A percentile compares a stretch with the other conserved stretches of the same genome.
phyloP scores from a whole-genome alignment of 208 protist genomes.

The Trichomonas tenax region DNA sequence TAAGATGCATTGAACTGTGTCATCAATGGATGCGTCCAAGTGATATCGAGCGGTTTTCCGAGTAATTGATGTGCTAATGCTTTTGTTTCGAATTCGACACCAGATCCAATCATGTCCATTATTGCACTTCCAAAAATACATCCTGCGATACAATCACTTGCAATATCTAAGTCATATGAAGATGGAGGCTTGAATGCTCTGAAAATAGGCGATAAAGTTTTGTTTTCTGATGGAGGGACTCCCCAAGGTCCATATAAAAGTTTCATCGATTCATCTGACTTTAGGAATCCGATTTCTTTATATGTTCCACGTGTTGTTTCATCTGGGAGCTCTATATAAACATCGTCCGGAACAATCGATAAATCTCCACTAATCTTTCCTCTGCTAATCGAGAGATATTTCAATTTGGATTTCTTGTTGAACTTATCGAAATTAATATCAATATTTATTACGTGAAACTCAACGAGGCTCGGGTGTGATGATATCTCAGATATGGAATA shows the following conservation, averaged over 20 bases:
- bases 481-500: no score
- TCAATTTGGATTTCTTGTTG: neutral
- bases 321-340: neutral
- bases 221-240: neutral
- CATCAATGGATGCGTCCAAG: neutral
- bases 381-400: neutral
- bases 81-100: neutral
- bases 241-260: slow-evolving; percentile 14
- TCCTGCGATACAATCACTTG: neutral
- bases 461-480: no score
- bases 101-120: neutral
- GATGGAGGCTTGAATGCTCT: neutral
- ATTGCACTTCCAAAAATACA: neutral
- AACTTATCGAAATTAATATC: neutral
- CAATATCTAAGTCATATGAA: neutral
- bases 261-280: neutral
- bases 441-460: neutral
- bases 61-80: neutral
- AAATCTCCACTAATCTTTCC: neutral
- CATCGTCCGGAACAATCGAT: neutral
- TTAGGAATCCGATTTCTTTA: neutral
- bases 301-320: neutral
- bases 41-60: neutral
- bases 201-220: no score
- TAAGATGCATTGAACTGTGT: neutral